These are phyloP conservation scores for Artemisia tridentata DNA, from an alignment of 129 eudicot genomes.

Conservation along the genomic window DNA sequence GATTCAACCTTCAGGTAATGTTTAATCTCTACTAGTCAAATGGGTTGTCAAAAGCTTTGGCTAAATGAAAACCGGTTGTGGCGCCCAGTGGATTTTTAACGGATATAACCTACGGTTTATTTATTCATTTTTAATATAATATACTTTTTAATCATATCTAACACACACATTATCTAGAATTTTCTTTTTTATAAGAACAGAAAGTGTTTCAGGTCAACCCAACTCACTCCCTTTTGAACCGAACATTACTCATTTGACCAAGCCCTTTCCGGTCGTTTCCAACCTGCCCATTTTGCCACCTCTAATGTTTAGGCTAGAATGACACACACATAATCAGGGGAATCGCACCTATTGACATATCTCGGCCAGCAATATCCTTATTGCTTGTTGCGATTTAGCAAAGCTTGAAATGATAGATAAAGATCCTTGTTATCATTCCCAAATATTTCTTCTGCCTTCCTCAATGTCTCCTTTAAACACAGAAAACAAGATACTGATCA, in stretches of 20 bases:
- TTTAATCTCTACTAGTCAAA: background rate
- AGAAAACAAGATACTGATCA: slow-evolving; percentile 1
- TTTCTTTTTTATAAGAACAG: too few species aligned
- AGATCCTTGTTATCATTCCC: slow-evolving; percentile 90
- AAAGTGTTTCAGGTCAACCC: background rate
- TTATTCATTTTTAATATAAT: background rate
- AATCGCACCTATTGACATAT: slow-evolving; percentile 22
- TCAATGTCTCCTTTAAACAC: slow-evolving; percentile 75
- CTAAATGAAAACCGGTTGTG: background rate
- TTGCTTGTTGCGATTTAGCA: slow-evolving; percentile 73
- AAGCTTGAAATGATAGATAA: slow-evolving; percentile 78
- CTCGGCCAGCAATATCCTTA: slow-evolving; percentile 24
- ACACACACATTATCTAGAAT: background rate
- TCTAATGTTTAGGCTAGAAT: slow-evolving; percentile 4
- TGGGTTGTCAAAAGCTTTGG: background rate
- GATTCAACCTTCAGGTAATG: background rate
- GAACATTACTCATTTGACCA: background rate
- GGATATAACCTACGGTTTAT: background rate
- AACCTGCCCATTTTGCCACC: slow-evolving; percentile 2
- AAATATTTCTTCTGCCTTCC: slow-evolving; percentile 93
- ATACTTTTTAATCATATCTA: background rate
- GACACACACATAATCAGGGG: slow-evolving; percentile 5
- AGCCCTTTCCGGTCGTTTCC: background rate
- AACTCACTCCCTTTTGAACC: background rate
- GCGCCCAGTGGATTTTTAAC: background rate